Conservation (phyloP, 1,139 yeast species). For the Protomyces gravidus region DNA sequence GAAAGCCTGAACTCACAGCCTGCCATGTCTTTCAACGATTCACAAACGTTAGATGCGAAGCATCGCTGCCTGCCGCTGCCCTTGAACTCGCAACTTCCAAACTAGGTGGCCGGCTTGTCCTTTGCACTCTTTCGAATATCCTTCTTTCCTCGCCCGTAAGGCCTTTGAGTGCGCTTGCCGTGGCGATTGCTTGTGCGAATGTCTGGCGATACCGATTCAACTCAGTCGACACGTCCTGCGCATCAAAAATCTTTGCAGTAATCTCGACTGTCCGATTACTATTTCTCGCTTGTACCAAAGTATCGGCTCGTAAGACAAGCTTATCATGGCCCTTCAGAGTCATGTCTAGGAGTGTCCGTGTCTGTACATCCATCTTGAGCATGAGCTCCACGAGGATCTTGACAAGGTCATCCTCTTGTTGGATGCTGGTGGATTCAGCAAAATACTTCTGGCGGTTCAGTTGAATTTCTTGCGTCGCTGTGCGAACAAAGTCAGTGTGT, state of each 20-base stretch:
- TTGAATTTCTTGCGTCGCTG: constrained; percentile 5
- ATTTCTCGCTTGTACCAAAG: constrained; percentile 13
- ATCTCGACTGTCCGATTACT: constrained; percentile 3
- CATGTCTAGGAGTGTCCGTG: constrained; percentile 3
- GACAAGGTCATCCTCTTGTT: not conserved
- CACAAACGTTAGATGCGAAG: too few relatives aligned
- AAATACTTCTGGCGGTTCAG: not conserved
- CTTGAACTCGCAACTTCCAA: too few relatives aligned
- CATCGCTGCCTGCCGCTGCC: too few relatives aligned
- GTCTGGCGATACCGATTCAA: not conserved
- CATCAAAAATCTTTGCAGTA: constrained; percentile 5
- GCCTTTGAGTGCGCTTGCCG: constrained; percentile 11
- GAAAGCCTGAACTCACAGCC: too few relatives aligned
- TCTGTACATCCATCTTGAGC: constrained; percentile 15
- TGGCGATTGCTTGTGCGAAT: constrained; percentile 16
- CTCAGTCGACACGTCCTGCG: constrained; percentile 11
- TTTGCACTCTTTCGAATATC: constrained; percentile 14
- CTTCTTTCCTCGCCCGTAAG: constrained; percentile 17
- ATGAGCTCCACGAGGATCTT: not conserved
- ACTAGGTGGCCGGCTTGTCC: too few relatives aligned
- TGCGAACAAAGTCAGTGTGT: constrained; percentile 8
- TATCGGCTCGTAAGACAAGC: constrained; percentile 19
- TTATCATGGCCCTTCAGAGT: constrained; percentile 3
- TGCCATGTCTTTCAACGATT: too few relatives aligned
- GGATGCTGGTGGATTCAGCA: not conserved